A percentile compares a stretch with the other conserved stretches of the same genome.
These are phyloP conservation scores for Starmerella khaoyaiensis DNA, from an alignment of 805 yeast species.

Conservation along the genomic window DNA sequence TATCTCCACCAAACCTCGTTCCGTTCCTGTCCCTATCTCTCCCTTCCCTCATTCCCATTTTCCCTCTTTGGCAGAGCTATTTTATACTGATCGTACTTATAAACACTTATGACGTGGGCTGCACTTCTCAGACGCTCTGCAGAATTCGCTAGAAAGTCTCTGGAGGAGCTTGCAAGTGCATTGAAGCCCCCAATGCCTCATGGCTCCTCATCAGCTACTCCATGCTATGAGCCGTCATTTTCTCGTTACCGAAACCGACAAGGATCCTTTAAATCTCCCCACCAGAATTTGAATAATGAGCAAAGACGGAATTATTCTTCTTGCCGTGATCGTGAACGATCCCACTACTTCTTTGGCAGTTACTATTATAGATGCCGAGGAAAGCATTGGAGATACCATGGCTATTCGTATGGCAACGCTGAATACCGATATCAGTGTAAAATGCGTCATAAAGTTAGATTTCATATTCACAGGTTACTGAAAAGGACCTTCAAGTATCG, in stretches of 20 bases:
- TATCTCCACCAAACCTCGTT: no score
- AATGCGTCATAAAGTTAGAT: no score
- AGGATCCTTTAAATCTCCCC: no score
- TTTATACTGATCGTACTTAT: no score
- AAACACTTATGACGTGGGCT: constrained; percentile 14
- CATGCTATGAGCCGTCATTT: constrained; percentile 16
- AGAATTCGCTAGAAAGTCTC: constrained; percentile 13
- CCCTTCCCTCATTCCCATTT: no score
- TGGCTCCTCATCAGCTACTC: constrained; percentile 6
- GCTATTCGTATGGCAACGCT: not conserved
- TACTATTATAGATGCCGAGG: not conserved
- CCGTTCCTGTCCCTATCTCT: no score
- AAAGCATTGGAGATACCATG: not conserved
- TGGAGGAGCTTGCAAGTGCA: constrained; percentile 14
- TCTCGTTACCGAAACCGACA: constrained; percentile 12
- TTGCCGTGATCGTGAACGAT: not conserved
- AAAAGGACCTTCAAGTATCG: no score
- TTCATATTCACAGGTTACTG: no score
- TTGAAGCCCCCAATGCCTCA: constrained; percentile 6
- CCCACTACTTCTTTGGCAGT: not conserved
- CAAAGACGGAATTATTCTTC: constrained; percentile 1
- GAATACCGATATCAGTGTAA: not conserved
- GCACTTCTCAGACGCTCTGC: constrained; percentile 15
- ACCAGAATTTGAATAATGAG: no score
- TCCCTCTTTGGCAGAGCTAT: no score